Evolutionary conservation across 2,329 filamentous ascomycete species (phyloP).

Genomic region (Trichoderma endophyticum): DNA sequence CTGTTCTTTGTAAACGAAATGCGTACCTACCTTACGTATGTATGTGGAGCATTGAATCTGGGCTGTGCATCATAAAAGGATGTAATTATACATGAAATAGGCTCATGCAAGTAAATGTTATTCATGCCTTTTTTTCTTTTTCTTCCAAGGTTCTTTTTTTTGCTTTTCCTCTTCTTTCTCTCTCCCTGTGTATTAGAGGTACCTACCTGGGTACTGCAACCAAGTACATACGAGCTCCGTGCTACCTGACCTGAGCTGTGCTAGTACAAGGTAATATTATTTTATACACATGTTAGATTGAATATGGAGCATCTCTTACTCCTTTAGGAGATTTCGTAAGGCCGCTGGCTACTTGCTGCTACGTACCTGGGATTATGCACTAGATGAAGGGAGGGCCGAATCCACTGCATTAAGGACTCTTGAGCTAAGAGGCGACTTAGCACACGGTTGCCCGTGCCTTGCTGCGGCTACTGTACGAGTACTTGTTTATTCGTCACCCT

Average conservation of each 20-base stretch:
- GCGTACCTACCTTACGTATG: background rate
- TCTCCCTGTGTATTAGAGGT: background rate
- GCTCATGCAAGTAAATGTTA: background rate
- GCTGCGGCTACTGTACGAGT: background rate
- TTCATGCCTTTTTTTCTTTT: background rate
- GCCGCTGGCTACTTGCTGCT: background rate
- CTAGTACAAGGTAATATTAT: background rate
- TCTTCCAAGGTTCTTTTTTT: background rate
- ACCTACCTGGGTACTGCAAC: background rate
- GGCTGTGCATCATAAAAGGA: background rate
- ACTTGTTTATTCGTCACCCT: slow-evolving; percentile 20
- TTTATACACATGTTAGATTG: background rate
- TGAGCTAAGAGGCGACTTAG: slow-evolving; percentile 9
- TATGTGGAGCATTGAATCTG: background rate
- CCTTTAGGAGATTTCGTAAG: background rate
- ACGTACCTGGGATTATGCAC: slow-evolving; percentile 2
- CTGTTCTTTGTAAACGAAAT: background rate
- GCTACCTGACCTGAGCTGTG: background rate
- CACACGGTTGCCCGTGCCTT: slow-evolving; percentile 6
- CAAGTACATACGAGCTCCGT: background rate
- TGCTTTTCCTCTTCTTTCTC: background rate
- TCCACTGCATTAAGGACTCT: slow-evolving; percentile 3
- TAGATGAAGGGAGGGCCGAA: slow-evolving; percentile 5
- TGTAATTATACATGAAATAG: background rate
- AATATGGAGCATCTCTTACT: background rate